Conservation (phyloP, 148 eudicot genomes). For the Dysphania ambrosioides region DNA sequence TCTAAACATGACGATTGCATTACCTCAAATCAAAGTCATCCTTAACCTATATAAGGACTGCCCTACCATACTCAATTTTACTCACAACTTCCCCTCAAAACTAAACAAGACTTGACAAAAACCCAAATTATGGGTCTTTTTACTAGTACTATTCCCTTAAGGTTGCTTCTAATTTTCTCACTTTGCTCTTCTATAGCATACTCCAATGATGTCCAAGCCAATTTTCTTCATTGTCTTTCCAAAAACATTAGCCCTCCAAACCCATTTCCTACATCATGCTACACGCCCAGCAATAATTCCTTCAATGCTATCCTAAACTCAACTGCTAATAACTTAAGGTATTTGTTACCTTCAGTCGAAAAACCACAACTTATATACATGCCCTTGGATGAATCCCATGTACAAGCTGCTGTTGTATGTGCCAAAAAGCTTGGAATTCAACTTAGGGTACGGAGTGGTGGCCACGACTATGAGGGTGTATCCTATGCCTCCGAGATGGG, state of each 20-base stretch:
- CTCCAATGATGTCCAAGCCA: slow-evolving; percentile 15
- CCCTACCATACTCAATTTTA: slow-evolving; percentile 8
- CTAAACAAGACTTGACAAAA: not conserved
- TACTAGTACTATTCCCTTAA: slow-evolving; percentile 4
- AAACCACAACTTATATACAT: slow-evolving; percentile 33
- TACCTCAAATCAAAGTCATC: slow-evolving; percentile 34
- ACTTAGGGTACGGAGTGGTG: slow-evolving; percentile 43
- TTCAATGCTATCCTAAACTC: slow-evolving; percentile 25
- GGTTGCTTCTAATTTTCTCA: slow-evolving; percentile 16
- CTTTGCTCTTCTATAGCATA: slow-evolving; percentile 2
- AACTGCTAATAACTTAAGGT: slow-evolving; percentile 33
- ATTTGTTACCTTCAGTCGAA: slow-evolving; percentile 21
- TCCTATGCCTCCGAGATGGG: slow-evolving; percentile 33
- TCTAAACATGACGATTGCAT: slow-evolving; percentile 31
- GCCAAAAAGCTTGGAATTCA: slow-evolving; percentile 29
- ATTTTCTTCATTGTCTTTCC: slow-evolving; percentile 29
- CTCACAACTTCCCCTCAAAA: slow-evolving; percentile 16
- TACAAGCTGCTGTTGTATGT: slow-evolving; percentile 33
- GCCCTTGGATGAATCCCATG: slow-evolving; percentile 38
- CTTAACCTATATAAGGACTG: slow-evolving; percentile 24
- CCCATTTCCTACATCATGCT: slow-evolving; percentile 29
- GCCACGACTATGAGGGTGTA: slow-evolving; percentile 49
- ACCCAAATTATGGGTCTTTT: not conserved
- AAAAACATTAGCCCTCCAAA: slow-evolving; percentile 17
- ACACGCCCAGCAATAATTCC: slow-evolving; percentile 25